These are phyloP conservation scores for Xerophyta viscosa DNA, from an alignment of 106 monocot genomes.

Conservation along the genomic window DNA sequence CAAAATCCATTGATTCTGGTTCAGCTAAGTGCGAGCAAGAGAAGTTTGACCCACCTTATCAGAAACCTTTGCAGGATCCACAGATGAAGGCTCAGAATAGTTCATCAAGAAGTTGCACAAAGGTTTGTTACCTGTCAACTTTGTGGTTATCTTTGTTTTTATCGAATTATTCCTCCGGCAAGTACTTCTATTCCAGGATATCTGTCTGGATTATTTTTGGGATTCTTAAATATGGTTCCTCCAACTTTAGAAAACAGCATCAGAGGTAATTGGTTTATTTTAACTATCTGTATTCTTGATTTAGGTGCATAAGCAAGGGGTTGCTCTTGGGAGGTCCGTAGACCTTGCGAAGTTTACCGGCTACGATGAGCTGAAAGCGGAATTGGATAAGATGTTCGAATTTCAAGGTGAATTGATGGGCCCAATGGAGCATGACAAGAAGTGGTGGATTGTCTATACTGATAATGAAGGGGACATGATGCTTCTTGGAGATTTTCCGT, in stretches of 20 bases:
- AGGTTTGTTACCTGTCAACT: too few species aligned
- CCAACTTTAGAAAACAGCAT: too few species aligned
- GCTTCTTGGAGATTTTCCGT: conserved; percentile 93
- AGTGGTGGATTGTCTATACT: conserved; percentile 71
- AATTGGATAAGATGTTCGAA: conserved; percentile 79
- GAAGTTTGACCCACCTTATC: not conserved
- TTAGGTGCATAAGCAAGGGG: conserved; percentile 89
- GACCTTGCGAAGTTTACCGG: conserved; percentile 62
- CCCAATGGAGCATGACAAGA: conserved; percentile 31
- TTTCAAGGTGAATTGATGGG: conserved; percentile 55
- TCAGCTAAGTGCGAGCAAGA: conserved; percentile 11
- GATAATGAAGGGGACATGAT: conserved; percentile 92
- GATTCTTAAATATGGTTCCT: too few species aligned
- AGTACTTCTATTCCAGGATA: too few species aligned
- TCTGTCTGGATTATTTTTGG: too few species aligned
- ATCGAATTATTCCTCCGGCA: too few species aligned
- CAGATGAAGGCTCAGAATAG: conserved; percentile 11
- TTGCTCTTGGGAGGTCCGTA: conserved; percentile 76
- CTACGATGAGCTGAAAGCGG: conserved; percentile 53
- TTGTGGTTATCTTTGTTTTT: too few species aligned
- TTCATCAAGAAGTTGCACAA: conserved; percentile 36
- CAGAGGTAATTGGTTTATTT: too few species aligned
- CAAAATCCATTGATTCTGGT: conserved; percentile 4
- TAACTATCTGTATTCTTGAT: not conserved
- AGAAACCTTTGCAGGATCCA: conserved; percentile 2